These are phyloP conservation scores for Saccharomycopsis oosterbeekiorum DNA, from an alignment of 805 yeast species.

Conservation along the genomic window DNA sequence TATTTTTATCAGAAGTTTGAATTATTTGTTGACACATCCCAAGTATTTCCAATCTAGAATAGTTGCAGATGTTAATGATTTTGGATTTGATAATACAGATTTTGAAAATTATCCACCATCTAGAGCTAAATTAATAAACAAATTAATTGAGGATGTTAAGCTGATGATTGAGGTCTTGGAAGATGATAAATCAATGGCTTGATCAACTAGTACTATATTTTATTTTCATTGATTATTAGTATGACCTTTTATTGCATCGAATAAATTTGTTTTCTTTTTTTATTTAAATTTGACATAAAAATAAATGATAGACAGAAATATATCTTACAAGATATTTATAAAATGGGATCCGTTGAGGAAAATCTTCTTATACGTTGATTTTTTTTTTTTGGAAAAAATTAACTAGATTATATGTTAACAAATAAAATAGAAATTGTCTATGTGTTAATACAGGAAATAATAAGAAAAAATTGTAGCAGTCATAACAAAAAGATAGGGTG, in stretches of 20 bases:
- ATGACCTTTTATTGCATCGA: not conserved
- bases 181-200: not conserved
- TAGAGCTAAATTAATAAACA: constrained; percentile 34
- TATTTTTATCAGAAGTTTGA: constrained; percentile 51
- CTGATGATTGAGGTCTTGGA: constrained; percentile 36
- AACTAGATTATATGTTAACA: not conserved
- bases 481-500: not conserved
- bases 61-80: constrained; percentile 60
- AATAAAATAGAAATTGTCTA: not conserved
- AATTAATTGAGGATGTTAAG: constrained; percentile 40
- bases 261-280: not conserved
- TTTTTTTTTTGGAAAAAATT: not conserved
- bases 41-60: constrained; percentile 67
- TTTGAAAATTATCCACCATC: constrained; percentile 9
- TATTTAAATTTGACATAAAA: not conserved
- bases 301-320: too few species aligned
- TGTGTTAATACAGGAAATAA: not conserved
- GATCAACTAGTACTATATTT: too few species aligned
- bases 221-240: too few species aligned
- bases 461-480: not conserved
- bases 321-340: not conserved
- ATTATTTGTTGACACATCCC: constrained; percentile 76
- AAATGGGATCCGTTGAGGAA: constrained; percentile 1
- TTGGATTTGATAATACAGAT: constrained; percentile 40
- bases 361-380: not conserved